phyloP scores from a whole-genome alignment of 495 filamentous ascomycete species.

The Xylaria nigripes region DNA sequence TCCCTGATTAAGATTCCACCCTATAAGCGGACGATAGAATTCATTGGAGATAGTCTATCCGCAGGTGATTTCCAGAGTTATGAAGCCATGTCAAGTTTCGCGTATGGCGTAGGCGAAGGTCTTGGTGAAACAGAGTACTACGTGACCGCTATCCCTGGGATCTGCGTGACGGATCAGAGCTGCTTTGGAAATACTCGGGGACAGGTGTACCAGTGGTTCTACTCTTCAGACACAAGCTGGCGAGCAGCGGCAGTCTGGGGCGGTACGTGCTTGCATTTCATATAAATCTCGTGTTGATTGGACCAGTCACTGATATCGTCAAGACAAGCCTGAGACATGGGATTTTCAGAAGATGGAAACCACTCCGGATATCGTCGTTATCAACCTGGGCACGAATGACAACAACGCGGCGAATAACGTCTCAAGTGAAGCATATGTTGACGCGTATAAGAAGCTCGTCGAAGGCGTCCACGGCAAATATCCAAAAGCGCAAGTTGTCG shows the following conservation, averaged over 20 bases:
- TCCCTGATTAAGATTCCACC: slow-evolving; percentile 45
- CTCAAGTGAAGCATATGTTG: slow-evolving; percentile 42
- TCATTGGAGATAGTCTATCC: slow-evolving; percentile 55
- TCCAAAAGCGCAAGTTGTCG: slow-evolving; percentile 53
- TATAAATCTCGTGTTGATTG: not conserved
- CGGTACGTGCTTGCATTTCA: slow-evolving; percentile 21
- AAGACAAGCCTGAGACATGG: slow-evolving; percentile 50
- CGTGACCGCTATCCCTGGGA: slow-evolving; percentile 54
- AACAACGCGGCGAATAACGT: slow-evolving; percentile 53
- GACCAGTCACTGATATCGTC: not conserved
- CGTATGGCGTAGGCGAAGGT: slow-evolving; percentile 50
- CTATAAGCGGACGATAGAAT: slow-evolving; percentile 49
- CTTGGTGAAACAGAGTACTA: slow-evolving; percentile 57
- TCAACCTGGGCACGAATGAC: slow-evolving; percentile 64
- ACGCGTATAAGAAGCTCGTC: slow-evolving; percentile 52
- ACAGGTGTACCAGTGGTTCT: slow-evolving; percentile 58
- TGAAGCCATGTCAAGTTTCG: slow-evolving; percentile 54
- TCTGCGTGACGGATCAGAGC: slow-evolving; percentile 49
- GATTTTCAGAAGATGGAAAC: slow-evolving; percentile 48
- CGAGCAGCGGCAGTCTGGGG: slow-evolving; percentile 45
- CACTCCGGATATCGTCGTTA: slow-evolving; percentile 57
- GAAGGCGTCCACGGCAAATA: slow-evolving; percentile 53
- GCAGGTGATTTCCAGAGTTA: slow-evolving; percentile 57
- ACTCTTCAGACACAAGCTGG: slow-evolving; percentile 50
- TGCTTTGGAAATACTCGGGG: slow-evolving; percentile 52